Percentiles rank a stretch among this genome's conserved stretches.
Conservation (phyloP, 306 rosid genomes). For the Cicer bijugum region DNA sequence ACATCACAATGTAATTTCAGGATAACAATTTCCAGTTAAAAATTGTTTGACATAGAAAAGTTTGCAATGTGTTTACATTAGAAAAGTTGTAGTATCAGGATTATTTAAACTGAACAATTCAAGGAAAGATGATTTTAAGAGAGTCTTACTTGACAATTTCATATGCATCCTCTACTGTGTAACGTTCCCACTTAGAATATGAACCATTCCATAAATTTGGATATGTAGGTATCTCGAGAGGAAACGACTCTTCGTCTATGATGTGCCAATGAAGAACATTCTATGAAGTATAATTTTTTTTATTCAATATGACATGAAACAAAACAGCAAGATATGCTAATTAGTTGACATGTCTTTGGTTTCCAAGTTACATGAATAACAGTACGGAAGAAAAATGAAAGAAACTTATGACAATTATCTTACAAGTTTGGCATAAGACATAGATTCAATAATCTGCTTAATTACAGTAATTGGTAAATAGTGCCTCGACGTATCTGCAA, state of each 20-base stretch:
- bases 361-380: constrained; percentile 27
- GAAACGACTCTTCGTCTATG: constrained; percentile 88
- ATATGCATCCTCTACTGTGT: constrained; percentile 85
- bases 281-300: constrained; percentile 57
- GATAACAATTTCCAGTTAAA: constrained; percentile 25
- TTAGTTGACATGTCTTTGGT: constrained; percentile 26
- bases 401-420: constrained; percentile 41
- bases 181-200: constrained; percentile 90
- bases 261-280: constrained; percentile 98
- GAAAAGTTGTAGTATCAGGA: constrained; percentile 14
- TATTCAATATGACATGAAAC: constrained; percentile 55
- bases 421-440: constrained; percentile 97
- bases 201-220: constrained; percentile 96
- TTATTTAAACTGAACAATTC: constrained; percentile 6
- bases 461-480: constrained; percentile 76
- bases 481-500: constrained; percentile 97
- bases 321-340: constrained; percentile 26
- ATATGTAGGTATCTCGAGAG: constrained; percentile 84
- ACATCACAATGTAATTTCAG: constrained; percentile 9
- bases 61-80: neutral
- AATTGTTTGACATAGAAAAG: constrained; percentile 5
- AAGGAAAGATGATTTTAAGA: constrained; percentile 34
- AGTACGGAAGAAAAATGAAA: constrained; percentile 21
- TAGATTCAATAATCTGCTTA: constrained; percentile 85
- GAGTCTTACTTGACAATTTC: constrained; percentile 84